Evolutionary conservation across 2,329 filamentous ascomycete species (phyloP).

Genomic region (Cladosporium sp.): DNA sequence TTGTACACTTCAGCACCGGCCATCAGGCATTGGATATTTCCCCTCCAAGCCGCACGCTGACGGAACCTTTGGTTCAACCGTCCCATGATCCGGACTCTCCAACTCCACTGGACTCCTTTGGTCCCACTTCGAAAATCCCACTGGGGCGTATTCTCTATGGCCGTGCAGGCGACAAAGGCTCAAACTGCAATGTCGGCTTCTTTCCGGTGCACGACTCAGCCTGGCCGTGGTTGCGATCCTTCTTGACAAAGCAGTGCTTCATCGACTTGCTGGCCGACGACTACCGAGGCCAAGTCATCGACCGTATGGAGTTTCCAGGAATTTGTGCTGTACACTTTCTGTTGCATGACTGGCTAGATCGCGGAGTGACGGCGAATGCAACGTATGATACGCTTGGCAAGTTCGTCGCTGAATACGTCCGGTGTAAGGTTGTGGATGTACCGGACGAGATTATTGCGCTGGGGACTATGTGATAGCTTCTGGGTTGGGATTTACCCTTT

Average conservation of each 20-base stretch:
- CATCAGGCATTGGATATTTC: constrained; percentile 29
- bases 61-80: constrained; percentile 31
- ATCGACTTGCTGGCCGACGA: constrained; percentile 29
- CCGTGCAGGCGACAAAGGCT: constrained; percentile 31
- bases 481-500: no score
- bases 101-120: constrained; percentile 23
- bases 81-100: constrained; percentile 27
- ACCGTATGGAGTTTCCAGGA: constrained; percentile 32
- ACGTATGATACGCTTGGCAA: background rate
- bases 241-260: constrained; percentile 25
- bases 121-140: constrained; percentile 32
- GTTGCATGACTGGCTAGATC: constrained; percentile 31
- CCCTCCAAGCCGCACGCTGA: constrained; percentile 28
- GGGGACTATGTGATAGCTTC: background rate
- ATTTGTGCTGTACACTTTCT: constrained; percentile 31
- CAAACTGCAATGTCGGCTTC: constrained; percentile 33
- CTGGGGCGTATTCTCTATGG: constrained; percentile 36
- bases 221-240: constrained; percentile 29
- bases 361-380: constrained; percentile 22
- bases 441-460: background rate
- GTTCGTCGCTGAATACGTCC: background rate
- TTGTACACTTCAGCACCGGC: constrained; percentile 25
- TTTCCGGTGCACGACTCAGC: constrained; percentile 37
- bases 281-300: constrained; percentile 31
- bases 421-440: background rate